Evolutionary conservation across 2,329 filamentous ascomycete species (phyloP).

Genomic region (Venturia nashicola): DNA sequence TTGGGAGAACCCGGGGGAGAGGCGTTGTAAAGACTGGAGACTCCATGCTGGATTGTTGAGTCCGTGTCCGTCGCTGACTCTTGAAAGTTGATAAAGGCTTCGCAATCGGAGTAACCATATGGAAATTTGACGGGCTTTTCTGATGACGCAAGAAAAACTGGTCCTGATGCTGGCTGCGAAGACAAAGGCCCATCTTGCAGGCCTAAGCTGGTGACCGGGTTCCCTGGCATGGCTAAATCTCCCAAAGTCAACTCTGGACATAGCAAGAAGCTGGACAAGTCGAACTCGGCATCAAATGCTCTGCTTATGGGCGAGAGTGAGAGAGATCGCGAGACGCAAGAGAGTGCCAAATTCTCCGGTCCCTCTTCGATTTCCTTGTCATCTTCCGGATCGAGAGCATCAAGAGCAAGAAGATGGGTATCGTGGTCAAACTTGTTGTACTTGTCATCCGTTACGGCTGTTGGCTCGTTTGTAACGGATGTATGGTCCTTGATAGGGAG

Average conservation of each 20-base stretch:
- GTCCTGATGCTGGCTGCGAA: not conserved
- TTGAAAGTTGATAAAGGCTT: not conserved
- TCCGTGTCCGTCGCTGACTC: not conserved
- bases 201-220: not conserved
- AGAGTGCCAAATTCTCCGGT: not conserved
- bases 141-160: too few relatives aligned
- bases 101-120: not conserved
- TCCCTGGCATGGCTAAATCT: not conserved
- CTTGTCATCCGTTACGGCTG: not conserved
- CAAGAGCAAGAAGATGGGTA: not conserved
- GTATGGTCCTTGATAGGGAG: not conserved
- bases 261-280: not conserved
- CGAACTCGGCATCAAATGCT: not conserved
- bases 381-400: too few relatives aligned
- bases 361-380: not conserved
- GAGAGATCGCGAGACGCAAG: not conserved
- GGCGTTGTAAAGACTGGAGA: too few relatives aligned
- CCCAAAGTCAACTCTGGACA: not conserved
- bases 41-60: not conserved
- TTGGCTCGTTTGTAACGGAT: not conserved
- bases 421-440: not conserved
- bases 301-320: not conserved
- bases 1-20: not conserved
- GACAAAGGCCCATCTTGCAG: not conserved
- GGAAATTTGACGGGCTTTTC: not conserved